These are phyloP conservation scores for Avena atlantica DNA, from an alignment of 176 grass and related monocot species.

Conservation along the genomic window DNA sequence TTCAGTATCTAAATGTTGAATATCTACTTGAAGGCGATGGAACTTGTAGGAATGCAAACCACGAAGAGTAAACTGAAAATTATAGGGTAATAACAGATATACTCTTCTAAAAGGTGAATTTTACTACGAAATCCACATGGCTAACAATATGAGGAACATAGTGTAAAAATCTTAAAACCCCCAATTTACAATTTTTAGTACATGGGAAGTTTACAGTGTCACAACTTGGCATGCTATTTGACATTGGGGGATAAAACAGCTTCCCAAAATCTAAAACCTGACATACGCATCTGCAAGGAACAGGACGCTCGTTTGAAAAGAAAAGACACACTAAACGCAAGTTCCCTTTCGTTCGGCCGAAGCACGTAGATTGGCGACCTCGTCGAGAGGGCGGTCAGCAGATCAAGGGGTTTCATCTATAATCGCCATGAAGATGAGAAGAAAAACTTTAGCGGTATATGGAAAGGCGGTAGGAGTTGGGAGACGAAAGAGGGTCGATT, in stretches of 20 bases:
- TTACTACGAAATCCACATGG: conserved; percentile 16
- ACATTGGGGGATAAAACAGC: neutral
- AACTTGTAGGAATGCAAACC: neutral
- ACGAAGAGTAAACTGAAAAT: neutral
- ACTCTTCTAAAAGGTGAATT: neutral
- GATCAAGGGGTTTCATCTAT: conserved; percentile 17
- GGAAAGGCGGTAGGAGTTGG: neutral
- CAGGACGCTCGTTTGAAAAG: neutral
- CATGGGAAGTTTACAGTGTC: neutral
- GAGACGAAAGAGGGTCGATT: neutral
- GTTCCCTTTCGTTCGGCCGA: neutral
- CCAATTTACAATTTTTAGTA: neutral
- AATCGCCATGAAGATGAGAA: neutral
- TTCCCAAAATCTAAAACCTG: neutral
- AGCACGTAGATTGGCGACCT: conserved; percentile 1
- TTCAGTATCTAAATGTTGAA: neutral
- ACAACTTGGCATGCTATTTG: neutral
- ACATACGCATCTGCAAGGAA: neutral
- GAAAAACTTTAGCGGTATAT: neutral
- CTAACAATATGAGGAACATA: neutral
- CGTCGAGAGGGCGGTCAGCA: neutral
- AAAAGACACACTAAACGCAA: neutral
- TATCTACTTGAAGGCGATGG: neutral
- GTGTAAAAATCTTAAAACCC: neutral
- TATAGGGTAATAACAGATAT: neutral